These are phyloP conservation scores for Apiotrichum porosum DNA, from an alignment of 1,284 basidiomycete species.

Conservation along the genomic window DNA sequence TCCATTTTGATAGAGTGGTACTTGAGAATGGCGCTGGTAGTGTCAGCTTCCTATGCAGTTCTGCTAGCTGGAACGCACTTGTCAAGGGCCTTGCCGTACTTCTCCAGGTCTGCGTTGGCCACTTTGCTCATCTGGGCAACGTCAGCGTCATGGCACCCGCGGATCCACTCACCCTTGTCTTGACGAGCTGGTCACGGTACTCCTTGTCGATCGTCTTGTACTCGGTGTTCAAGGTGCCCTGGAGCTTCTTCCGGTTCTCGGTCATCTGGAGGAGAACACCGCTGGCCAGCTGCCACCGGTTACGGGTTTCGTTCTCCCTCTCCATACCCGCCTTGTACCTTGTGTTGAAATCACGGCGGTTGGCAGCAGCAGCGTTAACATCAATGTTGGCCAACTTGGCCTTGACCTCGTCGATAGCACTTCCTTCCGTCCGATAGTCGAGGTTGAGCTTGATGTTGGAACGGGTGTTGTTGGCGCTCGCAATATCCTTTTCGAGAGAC, in stretches of 20 bases:
- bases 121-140: conserved; percentile 85
- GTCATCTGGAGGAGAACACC: conserved; percentile 77
- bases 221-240: conserved; percentile 68
- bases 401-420: conserved; percentile 64
- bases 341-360: conserved; percentile 74
- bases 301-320: conserved; percentile 50
- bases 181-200: conserved; percentile 86
- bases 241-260: conserved; percentile 62
- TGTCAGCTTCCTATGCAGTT: background rate
- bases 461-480: conserved; percentile 60
- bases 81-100: conserved; percentile 92
- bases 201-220: conserved; percentile 81
- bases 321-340: conserved; percentile 67
- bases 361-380: conserved; percentile 73
- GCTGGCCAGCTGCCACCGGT: conserved; percentile 71
- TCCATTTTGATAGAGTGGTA: conserved; percentile 99
- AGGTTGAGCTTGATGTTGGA: conserved; percentile 82
- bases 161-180: conserved; percentile 68
- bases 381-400: conserved; percentile 69
- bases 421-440: conserved; percentile 65
- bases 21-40: conserved; percentile 87
- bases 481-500: conserved; percentile 52
- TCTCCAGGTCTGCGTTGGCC: conserved; percentile 91
- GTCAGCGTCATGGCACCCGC: conserved; percentile 6
- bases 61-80: conserved; percentile 59